These are phyloP conservation scores for Mucor indicus DNA, from an alignment of 371 early-diverging fungal species.

Conservation along the genomic window DNA sequence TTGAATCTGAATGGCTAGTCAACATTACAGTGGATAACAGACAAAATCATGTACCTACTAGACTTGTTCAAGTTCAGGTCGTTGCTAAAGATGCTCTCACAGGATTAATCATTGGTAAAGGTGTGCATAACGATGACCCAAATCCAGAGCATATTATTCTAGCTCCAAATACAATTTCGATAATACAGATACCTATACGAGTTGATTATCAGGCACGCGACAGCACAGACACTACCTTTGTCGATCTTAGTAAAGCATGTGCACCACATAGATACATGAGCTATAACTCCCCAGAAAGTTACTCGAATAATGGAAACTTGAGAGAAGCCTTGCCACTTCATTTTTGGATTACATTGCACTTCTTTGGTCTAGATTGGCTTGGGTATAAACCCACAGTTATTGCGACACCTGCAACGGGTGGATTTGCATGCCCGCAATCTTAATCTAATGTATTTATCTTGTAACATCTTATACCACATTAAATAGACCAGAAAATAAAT, in stretches of 20 bases:
- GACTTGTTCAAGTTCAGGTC: slow-evolving; percentile 22
- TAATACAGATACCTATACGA: slow-evolving; percentile 30
- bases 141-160: slow-evolving; percentile 19
- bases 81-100: slow-evolving; percentile 42
- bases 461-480: background rate
- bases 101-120: slow-evolving; percentile 37
- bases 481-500: no score
- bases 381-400: slow-evolving; percentile 43
- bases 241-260: slow-evolving; percentile 30
- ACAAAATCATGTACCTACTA: slow-evolving; percentile 38
- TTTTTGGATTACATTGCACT: slow-evolving; percentile 43
- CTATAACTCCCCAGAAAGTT: background rate
- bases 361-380: slow-evolving; percentile 36
- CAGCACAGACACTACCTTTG: slow-evolving; percentile 38
- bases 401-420: slow-evolving; percentile 40
- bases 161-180: slow-evolving; percentile 29
- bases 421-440: slow-evolving; percentile 40
- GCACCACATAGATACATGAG: slow-evolving; percentile 9
- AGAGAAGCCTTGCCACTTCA: slow-evolving; percentile 33
- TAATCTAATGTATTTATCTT: background rate
- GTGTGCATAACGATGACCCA: slow-evolving; percentile 19
- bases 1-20: slow-evolving; percentile 47
- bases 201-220: slow-evolving; percentile 43
- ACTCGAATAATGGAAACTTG: background rate
- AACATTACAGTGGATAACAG: slow-evolving; percentile 42